Percentiles rank a stretch among this genome's conserved stretches.
phyloP scores from a whole-genome alignment of 1,284 basidiomycete species.

The Xanthoconium separans region DNA sequence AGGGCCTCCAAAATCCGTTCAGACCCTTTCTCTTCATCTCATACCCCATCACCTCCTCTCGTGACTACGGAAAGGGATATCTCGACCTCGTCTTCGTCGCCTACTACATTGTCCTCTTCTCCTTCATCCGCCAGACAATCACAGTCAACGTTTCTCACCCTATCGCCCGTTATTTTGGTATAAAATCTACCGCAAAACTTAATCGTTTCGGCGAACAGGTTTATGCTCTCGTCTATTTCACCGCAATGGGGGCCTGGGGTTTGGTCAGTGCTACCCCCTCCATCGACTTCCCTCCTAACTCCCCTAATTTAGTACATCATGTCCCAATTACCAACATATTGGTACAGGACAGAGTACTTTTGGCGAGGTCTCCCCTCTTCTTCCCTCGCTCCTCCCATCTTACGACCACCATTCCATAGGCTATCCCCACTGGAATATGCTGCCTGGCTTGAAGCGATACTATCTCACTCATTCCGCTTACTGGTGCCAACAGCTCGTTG shows the following conservation, averaged over 20 bases:
- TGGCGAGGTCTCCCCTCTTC: slow-evolving; percentile 62
- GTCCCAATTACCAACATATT: slow-evolving; percentile 84
- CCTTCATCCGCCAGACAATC: slow-evolving; percentile 82
- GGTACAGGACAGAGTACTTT: slow-evolving; percentile 83
- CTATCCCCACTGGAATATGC: slow-evolving; percentile 91
- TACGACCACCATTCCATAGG: slow-evolving; percentile 39
- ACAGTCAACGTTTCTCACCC: slow-evolving; percentile 71
- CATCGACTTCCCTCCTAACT: neutral
- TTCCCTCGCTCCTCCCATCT: neutral
- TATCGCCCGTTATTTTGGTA: slow-evolving; percentile 69
- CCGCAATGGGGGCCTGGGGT: slow-evolving; percentile 71
- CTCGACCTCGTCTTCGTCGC: slow-evolving; percentile 81
- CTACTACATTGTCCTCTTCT: slow-evolving; percentile 91
- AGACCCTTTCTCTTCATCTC: slow-evolving; percentile 75
- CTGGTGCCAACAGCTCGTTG: slow-evolving; percentile 93
- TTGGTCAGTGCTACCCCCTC: slow-evolving; percentile 51
- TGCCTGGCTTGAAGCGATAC: slow-evolving; percentile 82
- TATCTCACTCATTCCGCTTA: slow-evolving; percentile 90
- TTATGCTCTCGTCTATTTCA: slow-evolving; percentile 84
- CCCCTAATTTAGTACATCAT: slow-evolving; percentile 69
- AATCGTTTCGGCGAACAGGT: slow-evolving; percentile 89
- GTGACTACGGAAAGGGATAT: slow-evolving; percentile 73
- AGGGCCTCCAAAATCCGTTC: slow-evolving; percentile 71
- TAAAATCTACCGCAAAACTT: slow-evolving; percentile 67
- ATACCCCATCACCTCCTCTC: slow-evolving; percentile 57